Conservation (phyloP, 129 eudicot species). For the Centaurea solstitialis region DNA sequence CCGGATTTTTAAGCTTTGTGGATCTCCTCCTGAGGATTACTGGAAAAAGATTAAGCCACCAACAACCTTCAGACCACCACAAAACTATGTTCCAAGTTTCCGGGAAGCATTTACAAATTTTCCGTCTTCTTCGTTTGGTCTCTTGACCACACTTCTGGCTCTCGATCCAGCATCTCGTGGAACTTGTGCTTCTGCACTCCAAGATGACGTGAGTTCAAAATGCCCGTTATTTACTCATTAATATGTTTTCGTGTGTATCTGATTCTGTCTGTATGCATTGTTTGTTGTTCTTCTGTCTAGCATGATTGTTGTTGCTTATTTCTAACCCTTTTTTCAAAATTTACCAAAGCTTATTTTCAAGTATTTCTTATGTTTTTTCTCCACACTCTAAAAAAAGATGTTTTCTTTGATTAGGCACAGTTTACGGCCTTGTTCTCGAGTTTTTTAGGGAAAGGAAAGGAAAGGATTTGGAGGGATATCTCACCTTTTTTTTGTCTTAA, state of each 20-base stretch:
- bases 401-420: too few relatives aligned
- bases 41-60: conserved; percentile 77
- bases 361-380: background rate
- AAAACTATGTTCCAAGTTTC: conserved; percentile 58
- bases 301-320: too few relatives aligned
- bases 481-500: too few relatives aligned
- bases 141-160: conserved; percentile 60
- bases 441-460: too few relatives aligned
- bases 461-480: too few relatives aligned
- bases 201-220: conserved; percentile 53
- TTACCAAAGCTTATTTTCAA: background rate
- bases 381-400: background rate
- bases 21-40: conserved; percentile 77
- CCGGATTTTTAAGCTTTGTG: conserved; percentile 83
- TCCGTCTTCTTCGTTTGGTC: conserved; percentile 53
- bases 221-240: background rate
- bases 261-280: background rate
- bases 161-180: conserved; percentile 72
- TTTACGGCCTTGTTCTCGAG: too few relatives aligned
- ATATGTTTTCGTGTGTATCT: too few relatives aligned
- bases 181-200: conserved; percentile 66
- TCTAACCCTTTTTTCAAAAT: too few relatives aligned
- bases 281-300: too few relatives aligned
- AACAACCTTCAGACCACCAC: conserved; percentile 75
- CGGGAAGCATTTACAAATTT: conserved; percentile 52